Conservation (phyloP, 2,329 filamentous ascomycete species). For the Aspergillus tamarii region DNA sequence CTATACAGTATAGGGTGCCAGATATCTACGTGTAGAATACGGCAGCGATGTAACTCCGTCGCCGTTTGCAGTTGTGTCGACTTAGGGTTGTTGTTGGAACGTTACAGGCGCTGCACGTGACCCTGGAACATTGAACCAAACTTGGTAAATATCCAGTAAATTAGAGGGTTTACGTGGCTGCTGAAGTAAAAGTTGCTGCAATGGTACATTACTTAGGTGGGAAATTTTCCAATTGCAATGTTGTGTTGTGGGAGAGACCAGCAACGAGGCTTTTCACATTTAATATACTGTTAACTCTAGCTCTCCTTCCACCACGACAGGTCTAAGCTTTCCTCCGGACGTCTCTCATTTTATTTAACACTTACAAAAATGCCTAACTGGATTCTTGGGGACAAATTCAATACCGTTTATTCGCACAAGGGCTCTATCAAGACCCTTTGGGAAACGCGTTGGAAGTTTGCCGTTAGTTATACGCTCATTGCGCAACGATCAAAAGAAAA, state of each 20-base stretch:
- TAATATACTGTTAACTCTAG: neutral
- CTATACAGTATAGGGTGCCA: neutral
- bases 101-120: neutral
- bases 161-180: neutral
- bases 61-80: neutral
- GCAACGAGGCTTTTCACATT: neutral
- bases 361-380: constrained; percentile 26
- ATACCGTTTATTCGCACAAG: constrained; percentile 59
- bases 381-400: constrained; percentile 51
- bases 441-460: constrained; percentile 76
- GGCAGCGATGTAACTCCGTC: neutral
- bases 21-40: neutral
- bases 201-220: neutral
- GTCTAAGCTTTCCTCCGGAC: neutral
- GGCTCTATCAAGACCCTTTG: constrained; percentile 65
- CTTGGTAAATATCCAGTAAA: neutral
- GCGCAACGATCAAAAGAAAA: neutral
- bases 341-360: neutral
- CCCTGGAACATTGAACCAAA: neutral
- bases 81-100: neutral
- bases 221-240: neutral
- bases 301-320: neutral
- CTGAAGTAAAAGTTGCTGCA: neutral
- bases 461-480: constrained; percentile 48
- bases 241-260: neutral